Evolutionary conservation across 2,329 filamentous ascomycete genomes (phyloP), one percentile per base, ranked within the genome.

Genomic region (Cladosporium velox): DNA sequence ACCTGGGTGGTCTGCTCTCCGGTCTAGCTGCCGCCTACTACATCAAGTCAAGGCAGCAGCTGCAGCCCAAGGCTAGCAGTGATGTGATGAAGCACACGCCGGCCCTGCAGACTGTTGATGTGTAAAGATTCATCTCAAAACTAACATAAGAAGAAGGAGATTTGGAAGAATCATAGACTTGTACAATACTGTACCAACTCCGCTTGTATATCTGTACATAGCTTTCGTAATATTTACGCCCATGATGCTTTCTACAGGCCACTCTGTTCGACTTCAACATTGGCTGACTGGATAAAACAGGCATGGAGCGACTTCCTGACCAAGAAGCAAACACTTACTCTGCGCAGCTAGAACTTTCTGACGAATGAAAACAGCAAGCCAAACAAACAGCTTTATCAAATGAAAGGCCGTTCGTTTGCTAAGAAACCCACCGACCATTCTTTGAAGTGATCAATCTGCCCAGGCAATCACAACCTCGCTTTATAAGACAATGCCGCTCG

Each of bases 1-100:
- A 79, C 71, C 54, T 78, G n/a, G 75, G 75, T 35, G 77, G 77
- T 1, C 66, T 77, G 32, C 65, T 70, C 15, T 65, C 67, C 8
- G 74, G 74, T 15, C 54, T 73, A 30, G 61, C 63, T 14, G 69
- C 68, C 24, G 71, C 70, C 8, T 65, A 58, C 15, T 62, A 65
- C n/a, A 14, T 73, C 2, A 69, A 66, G 62, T 44, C 38, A 6
- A 18, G 38, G 38, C 55, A 51, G 38, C 49, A 61, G 57, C 41
- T 41, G 32, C 54, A 24, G n/a, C 51, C 52, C 7, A 8, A 6
- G 18, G 12, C 35, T 10, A 49, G 41, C 14, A 35, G 49, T 7
- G n/a, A 38, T 21, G 28, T 49, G 54, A 65, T 59, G 63, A 59
- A 41, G 63, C 54, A 51, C 15, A 59, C 41, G 10, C 60, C 51